These are phyloP conservation scores for Daldinia concentrica DNA, from an alignment of 495 filamentous ascomycete species.

Conservation along the genomic window DNA sequence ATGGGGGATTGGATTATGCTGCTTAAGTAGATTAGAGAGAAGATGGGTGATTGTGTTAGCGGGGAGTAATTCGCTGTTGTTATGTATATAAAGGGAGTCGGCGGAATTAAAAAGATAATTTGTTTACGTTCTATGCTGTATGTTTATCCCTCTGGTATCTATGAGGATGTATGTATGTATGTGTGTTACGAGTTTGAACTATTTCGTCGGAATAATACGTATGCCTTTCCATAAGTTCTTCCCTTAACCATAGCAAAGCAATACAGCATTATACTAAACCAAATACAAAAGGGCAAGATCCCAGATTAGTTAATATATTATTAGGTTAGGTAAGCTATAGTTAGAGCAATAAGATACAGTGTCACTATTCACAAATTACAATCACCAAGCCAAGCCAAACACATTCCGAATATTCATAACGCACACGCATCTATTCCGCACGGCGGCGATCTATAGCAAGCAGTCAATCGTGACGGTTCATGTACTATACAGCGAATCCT, in stretches of 20 bases:
- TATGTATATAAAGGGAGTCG: too few relatives aligned
- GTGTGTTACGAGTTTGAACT: background rate
- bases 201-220: too few relatives aligned
- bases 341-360: background rate
- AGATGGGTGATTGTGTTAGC: background rate
- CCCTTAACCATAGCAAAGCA: too few relatives aligned
- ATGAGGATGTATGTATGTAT: background rate
- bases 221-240: too few relatives aligned
- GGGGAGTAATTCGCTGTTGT: too few relatives aligned
- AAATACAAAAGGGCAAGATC: too few relatives aligned
- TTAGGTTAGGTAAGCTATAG: background rate
- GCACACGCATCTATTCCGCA: conserved; percentile 2
- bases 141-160: too few relatives aligned
- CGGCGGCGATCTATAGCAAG: conserved; percentile 15
- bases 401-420: background rate
- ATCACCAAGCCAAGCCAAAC: background rate
- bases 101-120: too few relatives aligned
- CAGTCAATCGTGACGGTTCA: background rate
- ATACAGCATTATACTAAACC: too few relatives aligned
- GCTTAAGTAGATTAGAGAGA: background rate
- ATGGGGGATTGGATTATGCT: background rate
- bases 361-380: background rate
- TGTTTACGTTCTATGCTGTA: too few relatives aligned
- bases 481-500: conserved; percentile 12
- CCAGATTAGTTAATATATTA: too few relatives aligned